Conservation (phyloP, 352 stramenopile genomes). For the Globisporangium nunn region DNA sequence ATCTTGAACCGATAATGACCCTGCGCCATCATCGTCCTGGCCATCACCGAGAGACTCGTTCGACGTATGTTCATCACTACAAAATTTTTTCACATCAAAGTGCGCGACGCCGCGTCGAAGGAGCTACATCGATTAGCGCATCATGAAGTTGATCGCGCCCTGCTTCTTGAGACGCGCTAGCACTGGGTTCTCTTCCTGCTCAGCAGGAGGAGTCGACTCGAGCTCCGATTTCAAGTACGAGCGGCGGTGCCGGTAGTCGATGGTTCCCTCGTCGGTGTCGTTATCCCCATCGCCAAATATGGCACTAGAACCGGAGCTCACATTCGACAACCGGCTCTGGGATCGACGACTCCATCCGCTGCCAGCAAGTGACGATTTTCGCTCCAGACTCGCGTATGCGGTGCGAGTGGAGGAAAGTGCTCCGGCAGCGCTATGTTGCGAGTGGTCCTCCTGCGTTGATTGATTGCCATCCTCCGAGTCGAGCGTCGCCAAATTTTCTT, state of each 20-base stretch:
- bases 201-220: conserved; percentile 19
- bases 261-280: conserved; percentile 28
- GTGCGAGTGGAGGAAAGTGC: neutral
- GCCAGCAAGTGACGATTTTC: conserved; percentile 17
- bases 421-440: neutral
- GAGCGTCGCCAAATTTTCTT: conserved; percentile 46
- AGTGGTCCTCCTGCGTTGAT: neutral
- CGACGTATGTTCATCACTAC: too few relatives aligned
- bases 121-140: conserved; percentile 30
- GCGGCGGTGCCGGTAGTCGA: conserved; percentile 25
- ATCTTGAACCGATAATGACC: too few relatives aligned
- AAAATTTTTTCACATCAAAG: neutral
- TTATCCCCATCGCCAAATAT: conserved; percentile 16
- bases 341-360: conserved; percentile 15
- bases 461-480: conserved; percentile 33
- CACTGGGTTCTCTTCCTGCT: conserved; percentile 62
- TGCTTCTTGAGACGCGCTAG: conserved; percentile 73
- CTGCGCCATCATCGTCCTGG: too few relatives aligned
- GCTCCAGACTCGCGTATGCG: conserved; percentile 10
- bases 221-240: conserved; percentile 43
- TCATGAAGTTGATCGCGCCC: conserved; percentile 81
- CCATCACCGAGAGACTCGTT: too few relatives aligned
- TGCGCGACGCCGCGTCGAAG: too few relatives aligned
- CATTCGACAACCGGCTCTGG: conserved; percentile 18
- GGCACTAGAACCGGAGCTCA: conserved; percentile 14